phyloP scores from a whole-genome alignment of 1,284 basidiomycete genomes.

The Psilocybe mexicana region DNA sequence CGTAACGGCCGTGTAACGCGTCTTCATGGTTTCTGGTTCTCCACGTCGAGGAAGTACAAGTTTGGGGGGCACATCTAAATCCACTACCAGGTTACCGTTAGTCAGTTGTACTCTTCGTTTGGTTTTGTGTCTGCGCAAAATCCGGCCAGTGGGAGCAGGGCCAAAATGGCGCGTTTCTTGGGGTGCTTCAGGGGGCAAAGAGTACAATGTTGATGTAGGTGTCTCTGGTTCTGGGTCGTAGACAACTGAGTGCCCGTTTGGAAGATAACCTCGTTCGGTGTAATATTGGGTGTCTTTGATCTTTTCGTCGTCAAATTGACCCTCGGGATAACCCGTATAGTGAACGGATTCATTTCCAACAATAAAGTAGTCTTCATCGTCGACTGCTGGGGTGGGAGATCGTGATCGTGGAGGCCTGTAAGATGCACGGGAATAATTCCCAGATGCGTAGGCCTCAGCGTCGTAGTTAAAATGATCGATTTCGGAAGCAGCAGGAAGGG shows the following conservation, averaged over 20 bases:
- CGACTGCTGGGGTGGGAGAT: conserved; percentile 70
- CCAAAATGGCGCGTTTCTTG: conserved; percentile 82
- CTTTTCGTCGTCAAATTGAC: conserved; percentile 38
- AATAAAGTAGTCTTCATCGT: conserved; percentile 67
- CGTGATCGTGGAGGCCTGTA: conserved; percentile 59
- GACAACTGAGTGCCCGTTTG: conserved; percentile 31
- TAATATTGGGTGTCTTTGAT: conserved; percentile 23
- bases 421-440: conserved; percentile 49
- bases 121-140: conserved; percentile 72
- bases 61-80: conserved; percentile 83
- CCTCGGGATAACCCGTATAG: conserved; percentile 44
- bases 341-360: conserved; percentile 55
- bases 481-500: conserved; percentile 31
- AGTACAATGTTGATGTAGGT: conserved; percentile 40
- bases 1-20: conserved; percentile 87
- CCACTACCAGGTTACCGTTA: conserved; percentile 85
- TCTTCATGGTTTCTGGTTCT: conserved; percentile 82
- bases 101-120: conserved; percentile 74
- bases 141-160: conserved; percentile 79
- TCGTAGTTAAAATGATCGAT: conserved; percentile 57
- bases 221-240: conserved; percentile 46
- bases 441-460: conserved; percentile 66
- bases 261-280: conserved; percentile 24
- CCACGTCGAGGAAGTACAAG: conserved; percentile 82
- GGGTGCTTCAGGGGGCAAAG: conserved; percentile 44